phyloP scores from a whole-genome alignment of 2,329 filamentous ascomycete species.

The Cordyceps cateniannulata region DNA sequence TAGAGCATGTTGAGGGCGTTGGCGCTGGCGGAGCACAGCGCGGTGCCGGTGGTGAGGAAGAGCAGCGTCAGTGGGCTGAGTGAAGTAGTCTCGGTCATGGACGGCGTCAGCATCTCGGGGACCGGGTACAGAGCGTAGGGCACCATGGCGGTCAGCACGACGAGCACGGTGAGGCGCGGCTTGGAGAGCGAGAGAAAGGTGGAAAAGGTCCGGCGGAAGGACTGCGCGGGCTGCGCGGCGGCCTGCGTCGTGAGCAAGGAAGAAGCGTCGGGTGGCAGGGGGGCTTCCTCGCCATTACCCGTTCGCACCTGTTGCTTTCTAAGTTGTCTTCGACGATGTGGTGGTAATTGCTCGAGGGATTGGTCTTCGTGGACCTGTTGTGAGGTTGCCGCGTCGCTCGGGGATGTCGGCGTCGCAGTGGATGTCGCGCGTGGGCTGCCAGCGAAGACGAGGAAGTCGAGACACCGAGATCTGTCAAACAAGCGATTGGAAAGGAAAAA shows the following conservation, averaged over 20 bases:
- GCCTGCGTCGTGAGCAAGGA: slow-evolving; percentile 48
- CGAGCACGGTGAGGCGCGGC: slow-evolving; percentile 83
- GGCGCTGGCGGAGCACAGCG: slow-evolving; percentile 81
- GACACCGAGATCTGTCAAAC: slow-evolving; percentile 31
- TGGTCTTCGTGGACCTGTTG: slow-evolving; percentile 9
- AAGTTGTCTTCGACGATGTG: slow-evolving; percentile 30
- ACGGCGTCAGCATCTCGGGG: slow-evolving; percentile 71
- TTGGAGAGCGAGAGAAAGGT: slow-evolving; percentile 91
- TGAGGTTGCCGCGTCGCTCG: not conserved
- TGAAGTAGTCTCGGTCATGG: slow-evolving; percentile 62
- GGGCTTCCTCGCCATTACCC: slow-evolving; percentile 17
- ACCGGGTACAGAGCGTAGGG: slow-evolving; percentile 92
- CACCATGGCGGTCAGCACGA: slow-evolving; percentile 84
- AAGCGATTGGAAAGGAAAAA: slow-evolving; percentile 32
- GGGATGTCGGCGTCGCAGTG: slow-evolving; percentile 11
- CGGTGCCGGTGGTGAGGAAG: slow-evolving; percentile 85
- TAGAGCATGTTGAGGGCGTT: slow-evolving; percentile 98
- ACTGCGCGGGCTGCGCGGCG: slow-evolving; percentile 42
- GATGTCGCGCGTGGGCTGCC: slow-evolving; percentile 23
- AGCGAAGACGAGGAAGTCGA: slow-evolving; percentile 26
- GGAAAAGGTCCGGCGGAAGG: slow-evolving; percentile 61
- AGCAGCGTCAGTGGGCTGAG: slow-evolving; percentile 85
- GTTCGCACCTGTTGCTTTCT: slow-evolving; percentile 18
- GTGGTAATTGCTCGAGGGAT: slow-evolving; percentile 22
- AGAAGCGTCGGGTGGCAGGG: slow-evolving; percentile 45